These are phyloP conservation scores for Boletus sp. DNA, from an alignment of 768 basidiomycete genomes.

Conservation along the genomic window DNA sequence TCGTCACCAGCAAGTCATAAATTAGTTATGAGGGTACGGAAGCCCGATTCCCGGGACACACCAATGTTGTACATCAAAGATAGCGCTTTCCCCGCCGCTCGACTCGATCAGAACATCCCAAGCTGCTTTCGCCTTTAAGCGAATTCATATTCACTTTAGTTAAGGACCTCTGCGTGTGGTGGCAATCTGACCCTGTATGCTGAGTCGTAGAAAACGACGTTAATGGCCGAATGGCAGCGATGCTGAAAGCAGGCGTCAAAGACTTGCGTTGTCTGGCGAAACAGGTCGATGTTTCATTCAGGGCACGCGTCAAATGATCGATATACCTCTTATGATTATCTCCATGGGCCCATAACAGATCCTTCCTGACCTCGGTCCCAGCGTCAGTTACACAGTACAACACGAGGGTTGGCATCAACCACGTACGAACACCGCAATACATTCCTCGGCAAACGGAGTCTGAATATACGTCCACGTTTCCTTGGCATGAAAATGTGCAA, in stretches of 20 bases:
- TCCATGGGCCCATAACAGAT: constrained; percentile 32
- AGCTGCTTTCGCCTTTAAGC: not conserved
- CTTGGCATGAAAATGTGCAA: constrained; percentile 14
- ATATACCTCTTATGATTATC: constrained; percentile 45
- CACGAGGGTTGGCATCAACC: no score
- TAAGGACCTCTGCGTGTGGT: not conserved
- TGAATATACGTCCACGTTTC: constrained; percentile 39
- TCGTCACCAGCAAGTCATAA: not conserved
- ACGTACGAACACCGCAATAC: constrained; percentile 27
- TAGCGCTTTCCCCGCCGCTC: constrained; percentile 4
- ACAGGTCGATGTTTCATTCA: not conserved
- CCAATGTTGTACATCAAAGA: constrained; percentile 40
- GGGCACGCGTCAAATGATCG: not conserved
- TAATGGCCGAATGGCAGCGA: constrained; percentile 35
- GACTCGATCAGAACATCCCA: constrained; percentile 28
- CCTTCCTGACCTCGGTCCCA: constrained; percentile 20
- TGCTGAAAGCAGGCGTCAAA: constrained; percentile 37
- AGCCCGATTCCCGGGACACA: not conserved
- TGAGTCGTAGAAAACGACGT: constrained; percentile 40
- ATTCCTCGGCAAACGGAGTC: constrained; percentile 30
- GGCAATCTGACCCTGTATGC: constrained; percentile 17
- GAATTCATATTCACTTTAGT: not conserved
- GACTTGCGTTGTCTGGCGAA: constrained; percentile 34
- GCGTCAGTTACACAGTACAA: not conserved
- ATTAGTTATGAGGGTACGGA: not conserved